These are phyloP conservation scores for Pythium brachiatum DNA, from an alignment of 352 stramenopile genomes.

Conservation along the genomic window DNA sequence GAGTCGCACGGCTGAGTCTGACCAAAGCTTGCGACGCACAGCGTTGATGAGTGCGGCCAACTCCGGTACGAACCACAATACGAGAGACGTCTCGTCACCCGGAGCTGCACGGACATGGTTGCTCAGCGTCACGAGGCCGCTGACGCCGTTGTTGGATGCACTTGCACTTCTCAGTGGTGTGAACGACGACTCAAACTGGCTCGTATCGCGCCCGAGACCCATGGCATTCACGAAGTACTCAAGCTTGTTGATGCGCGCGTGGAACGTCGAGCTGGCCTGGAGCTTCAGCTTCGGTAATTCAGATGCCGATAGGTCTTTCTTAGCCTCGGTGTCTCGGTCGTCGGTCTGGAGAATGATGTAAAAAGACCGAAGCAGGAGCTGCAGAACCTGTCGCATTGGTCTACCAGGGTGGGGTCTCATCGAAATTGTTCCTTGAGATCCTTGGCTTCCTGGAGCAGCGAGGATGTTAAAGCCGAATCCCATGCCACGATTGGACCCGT, in stretches of 20 bases:
- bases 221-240: conserved; percentile 86
- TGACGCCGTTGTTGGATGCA: conserved; percentile 30
- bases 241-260: conserved; percentile 75
- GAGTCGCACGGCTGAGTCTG: conserved; percentile 65
- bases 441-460: conserved; percentile 22
- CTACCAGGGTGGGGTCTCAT: conserved; percentile 71
- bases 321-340: conserved; percentile 28
- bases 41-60: conserved; percentile 63
- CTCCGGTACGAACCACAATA: conserved; percentile 78
- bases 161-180: conserved; percentile 41
- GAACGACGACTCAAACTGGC: conserved; percentile 75
- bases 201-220: conserved; percentile 63
- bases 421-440: conserved; percentile 37
- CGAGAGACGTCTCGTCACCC: conserved; percentile 71
- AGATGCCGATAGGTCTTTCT: conserved; percentile 16
- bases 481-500: conserved; percentile 31
- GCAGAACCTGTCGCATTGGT: conserved; percentile 80
- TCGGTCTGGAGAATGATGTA: conserved; percentile 67
- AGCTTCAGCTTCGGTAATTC: conserved; percentile 13
- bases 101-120: conserved; percentile 57
- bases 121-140: conserved; percentile 50
- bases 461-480: conserved; percentile 62
- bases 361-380: conserved; percentile 69
- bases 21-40: conserved; percentile 66
- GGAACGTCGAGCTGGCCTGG: conserved; percentile 49